Conservation (phyloP, 2,329 filamentous ascomycete species). For the Pyrenochaeta sp. region DNA sequence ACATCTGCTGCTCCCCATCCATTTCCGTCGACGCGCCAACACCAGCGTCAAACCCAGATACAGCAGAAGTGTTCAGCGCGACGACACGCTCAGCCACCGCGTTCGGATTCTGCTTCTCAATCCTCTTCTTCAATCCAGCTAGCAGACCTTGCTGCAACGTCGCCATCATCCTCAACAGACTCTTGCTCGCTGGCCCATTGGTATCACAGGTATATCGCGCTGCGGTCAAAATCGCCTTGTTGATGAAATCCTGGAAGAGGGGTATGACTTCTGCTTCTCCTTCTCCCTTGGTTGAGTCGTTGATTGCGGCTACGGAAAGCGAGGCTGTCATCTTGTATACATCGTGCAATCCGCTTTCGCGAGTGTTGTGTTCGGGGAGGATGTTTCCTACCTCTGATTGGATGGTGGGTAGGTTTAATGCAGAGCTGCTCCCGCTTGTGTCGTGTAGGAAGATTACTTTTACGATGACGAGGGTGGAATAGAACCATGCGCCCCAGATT, state of each 20-base stretch:
- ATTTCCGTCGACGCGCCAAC: not conserved
- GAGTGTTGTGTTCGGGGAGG: conserved; percentile 5
- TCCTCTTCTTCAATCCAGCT: not conserved
- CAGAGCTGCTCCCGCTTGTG: conserved; percentile 11
- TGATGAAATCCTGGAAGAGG: conserved; percentile 3
- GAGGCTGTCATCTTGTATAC: conserved; percentile 3
- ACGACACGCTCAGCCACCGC: not conserved
- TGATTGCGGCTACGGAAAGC: not conserved
- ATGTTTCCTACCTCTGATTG: conserved; percentile 15
- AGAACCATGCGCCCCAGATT: conserved; percentile 32
- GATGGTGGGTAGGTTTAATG: conserved; percentile 11
- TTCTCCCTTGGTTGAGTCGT: not conserved
- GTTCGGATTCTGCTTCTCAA: not conserved
- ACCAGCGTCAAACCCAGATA: not conserved
- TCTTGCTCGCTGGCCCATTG: not conserved
- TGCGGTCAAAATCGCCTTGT: not conserved
- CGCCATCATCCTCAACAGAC: not conserved
- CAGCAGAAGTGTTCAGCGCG: not conserved
- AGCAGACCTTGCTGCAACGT: not conserved
- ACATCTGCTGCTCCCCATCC: not conserved
- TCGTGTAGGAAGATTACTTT: conserved; percentile 30
- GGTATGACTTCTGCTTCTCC: conserved; percentile 3
- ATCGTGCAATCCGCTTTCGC: not conserved
- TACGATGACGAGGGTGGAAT: conserved; percentile 27
- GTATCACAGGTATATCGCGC: not conserved